These are phyloP conservation scores for Fomitiporia mediterranea DNA, from an alignment of 1,284 basidiomycete species.

Conservation along the genomic window DNA sequence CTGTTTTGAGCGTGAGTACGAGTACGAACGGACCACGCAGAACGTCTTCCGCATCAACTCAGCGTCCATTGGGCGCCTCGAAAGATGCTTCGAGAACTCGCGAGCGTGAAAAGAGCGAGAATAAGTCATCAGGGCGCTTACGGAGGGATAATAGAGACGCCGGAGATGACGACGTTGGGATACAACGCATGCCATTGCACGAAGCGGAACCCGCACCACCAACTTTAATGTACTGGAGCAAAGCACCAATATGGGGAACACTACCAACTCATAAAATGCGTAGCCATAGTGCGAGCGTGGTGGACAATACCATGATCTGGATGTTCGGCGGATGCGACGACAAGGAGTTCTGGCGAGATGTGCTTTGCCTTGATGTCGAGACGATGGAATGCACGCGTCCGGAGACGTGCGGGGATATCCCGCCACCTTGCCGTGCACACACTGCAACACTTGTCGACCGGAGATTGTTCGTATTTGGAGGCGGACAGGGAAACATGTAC, in stretches of 20 bases:
- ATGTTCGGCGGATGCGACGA: conserved; percentile 88
- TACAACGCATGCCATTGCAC: conserved; percentile 37
- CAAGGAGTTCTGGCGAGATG: conserved; percentile 68
- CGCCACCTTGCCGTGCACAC: conserved; percentile 84
- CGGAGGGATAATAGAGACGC: not conserved
- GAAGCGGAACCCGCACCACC: conserved; percentile 50
- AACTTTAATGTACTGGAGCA: conserved; percentile 82
- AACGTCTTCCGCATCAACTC: conserved; percentile 6
- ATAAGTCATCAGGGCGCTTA: conserved; percentile 1
- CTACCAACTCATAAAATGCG: conserved; percentile 74
- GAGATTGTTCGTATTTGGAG: conserved; percentile 80
- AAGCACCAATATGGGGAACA: conserved; percentile 73
- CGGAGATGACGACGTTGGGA: conserved; percentile 10
- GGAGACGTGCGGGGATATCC: conserved; percentile 66
- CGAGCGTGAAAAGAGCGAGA: conserved; percentile 8
- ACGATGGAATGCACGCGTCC: conserved; percentile 87
- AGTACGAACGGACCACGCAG: conserved; percentile 1
- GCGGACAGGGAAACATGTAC: conserved; percentile 75
- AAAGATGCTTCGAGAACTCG: conserved; percentile 15
- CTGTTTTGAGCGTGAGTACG: not conserved
- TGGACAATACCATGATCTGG: conserved; percentile 75
- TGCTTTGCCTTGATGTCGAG: conserved; percentile 87
- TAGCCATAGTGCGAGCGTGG: conserved; percentile 80
- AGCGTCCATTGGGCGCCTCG: conserved; percentile 3
- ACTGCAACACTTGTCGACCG: conserved; percentile 83